Evolutionary conservation across 805 yeast genomes (phyloP).

Genomic region (Pichia thaimueangensis): DNA sequence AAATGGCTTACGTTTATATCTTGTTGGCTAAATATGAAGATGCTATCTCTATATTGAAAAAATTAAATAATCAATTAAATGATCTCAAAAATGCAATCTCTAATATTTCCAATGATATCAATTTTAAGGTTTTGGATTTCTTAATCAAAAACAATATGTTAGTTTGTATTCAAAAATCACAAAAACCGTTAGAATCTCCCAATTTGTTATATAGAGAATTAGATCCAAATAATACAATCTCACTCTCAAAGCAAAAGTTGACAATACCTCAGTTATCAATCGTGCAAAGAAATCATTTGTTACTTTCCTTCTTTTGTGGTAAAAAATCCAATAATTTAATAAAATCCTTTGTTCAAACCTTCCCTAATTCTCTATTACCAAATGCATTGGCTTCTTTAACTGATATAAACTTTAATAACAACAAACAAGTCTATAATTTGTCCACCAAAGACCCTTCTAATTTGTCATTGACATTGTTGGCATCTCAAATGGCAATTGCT

Average conservation of each 20-base stretch:
- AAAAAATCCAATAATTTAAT: conserved; percentile 23
- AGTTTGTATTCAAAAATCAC: conserved; percentile 20
- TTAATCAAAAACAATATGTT: conserved; percentile 40
- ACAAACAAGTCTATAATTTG: conserved; percentile 31
- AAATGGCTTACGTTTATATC: conserved; percentile 50
- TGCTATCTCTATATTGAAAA: conserved; percentile 33
- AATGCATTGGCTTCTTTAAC: conserved; percentile 12
- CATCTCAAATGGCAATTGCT: conserved; percentile 31
- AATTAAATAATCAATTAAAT: conserved; percentile 22
- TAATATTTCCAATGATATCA: conserved; percentile 10
- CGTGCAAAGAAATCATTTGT: conserved; percentile 38
- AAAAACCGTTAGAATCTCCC: neutral
- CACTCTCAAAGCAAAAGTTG: conserved; percentile 26
- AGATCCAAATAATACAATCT: conserved; percentile 26
- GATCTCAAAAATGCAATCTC: too few species aligned
- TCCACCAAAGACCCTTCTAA: conserved; percentile 27
- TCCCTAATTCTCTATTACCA: conserved; percentile 22
- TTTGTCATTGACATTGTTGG: conserved; percentile 27
- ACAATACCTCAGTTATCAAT: conserved; percentile 35
- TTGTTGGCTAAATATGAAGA: conserved; percentile 30
- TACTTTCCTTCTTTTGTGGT: conserved; percentile 36
- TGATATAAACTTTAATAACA: neutral
- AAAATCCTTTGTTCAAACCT: conserved; percentile 14
- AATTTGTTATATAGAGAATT: conserved; percentile 26
- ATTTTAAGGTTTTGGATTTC: conserved; percentile 36